phyloP scores from a whole-genome alignment of 257 asterid species.

The Nicotiana attenuata region DNA sequence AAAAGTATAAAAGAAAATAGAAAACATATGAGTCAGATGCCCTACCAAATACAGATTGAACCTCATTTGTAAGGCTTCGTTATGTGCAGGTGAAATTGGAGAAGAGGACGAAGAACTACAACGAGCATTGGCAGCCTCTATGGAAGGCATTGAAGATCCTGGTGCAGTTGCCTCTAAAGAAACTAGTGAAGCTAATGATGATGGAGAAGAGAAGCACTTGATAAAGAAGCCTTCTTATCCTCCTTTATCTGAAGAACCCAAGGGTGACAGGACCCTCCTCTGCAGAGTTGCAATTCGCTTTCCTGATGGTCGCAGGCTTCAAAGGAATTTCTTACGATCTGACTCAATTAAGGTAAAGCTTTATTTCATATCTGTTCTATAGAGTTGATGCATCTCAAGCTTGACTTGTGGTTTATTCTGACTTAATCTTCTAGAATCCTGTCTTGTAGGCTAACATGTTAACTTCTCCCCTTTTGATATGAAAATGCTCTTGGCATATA shows the following conservation, averaged over 20 bases:
- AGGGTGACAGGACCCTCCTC: conserved; percentile 59
- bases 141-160: conserved; percentile 51
- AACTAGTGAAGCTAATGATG: conserved; percentile 27
- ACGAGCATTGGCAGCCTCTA: conserved; percentile 78
- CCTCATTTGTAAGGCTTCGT: conserved; percentile 9
- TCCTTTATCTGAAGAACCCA: conserved; percentile 88
- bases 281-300: conserved; percentile 93
- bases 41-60: background rate
- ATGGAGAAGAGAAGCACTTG: conserved; percentile 24
- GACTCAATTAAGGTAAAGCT: conserved; percentile 80
- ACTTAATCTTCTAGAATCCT: background rate
- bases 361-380: background rate
- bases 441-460: background rate
- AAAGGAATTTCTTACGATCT: conserved; percentile 71
- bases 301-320: conserved; percentile 94
- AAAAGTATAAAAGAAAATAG: background rate
- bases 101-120: conserved; percentile 63
- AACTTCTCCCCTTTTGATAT: background rate
- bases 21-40: background rate
- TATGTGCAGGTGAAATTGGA: conserved; percentile 42
- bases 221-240: conserved; percentile 52
- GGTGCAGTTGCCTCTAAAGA: conserved; percentile 30
- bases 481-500: background rate
- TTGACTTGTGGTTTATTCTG: background rate
- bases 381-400: background rate